Base-by-base conservation (phyloP, 23 red algal genomes). In the Gracilaria domingensis region DNA sequence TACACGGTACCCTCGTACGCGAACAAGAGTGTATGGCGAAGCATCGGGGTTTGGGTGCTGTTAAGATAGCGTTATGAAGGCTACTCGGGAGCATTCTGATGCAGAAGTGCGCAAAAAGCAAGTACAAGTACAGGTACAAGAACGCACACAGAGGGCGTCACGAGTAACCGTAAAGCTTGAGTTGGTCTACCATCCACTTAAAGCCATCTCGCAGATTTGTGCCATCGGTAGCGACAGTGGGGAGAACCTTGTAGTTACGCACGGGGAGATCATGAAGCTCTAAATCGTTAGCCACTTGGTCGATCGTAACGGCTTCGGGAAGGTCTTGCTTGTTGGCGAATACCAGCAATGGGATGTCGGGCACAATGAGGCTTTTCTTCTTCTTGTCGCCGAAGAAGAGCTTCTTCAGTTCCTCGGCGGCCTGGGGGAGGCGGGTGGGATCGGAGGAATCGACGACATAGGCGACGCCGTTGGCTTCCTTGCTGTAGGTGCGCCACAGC, bases 281-380 rank as follows among this genome's bases (percentile, higher is more conserved):
- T 24, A 97, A 80, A 18, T 87, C 95, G 62, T 62, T 84, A 28
- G 78, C 85, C 3, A 98, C 65, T 29, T 79, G 64, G 54, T 80
- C 86, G 44, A 91, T 76, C 1, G 44, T 36, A 28, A 75, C 66
- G 57, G 91, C 91, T 21, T 78, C 89, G 4, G 79, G 44, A 35
- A 98, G 59, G 75, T 98, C 96, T 77, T 82, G 69, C 92, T 98
- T 98, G 89, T 98, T 98, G 32, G 96, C 96, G 20, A 98, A 50
- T 24, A 98, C 91, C 11, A 98, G 80, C 12, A 98, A 50, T 42
- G 95, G 88, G 51, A 93, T 93, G 73, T 93, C 89, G 11, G 92
- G 92, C 18, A 94, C 83, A 28, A 94, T 88, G 24, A 90, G 81
- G 33, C 80, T 86, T 32, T 88, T 88, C 86, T 88, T 82, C 57